Evolutionary conservation across 2,329 filamentous ascomycete species (phyloP).

Genomic region (Verticillium klebahnii): DNA sequence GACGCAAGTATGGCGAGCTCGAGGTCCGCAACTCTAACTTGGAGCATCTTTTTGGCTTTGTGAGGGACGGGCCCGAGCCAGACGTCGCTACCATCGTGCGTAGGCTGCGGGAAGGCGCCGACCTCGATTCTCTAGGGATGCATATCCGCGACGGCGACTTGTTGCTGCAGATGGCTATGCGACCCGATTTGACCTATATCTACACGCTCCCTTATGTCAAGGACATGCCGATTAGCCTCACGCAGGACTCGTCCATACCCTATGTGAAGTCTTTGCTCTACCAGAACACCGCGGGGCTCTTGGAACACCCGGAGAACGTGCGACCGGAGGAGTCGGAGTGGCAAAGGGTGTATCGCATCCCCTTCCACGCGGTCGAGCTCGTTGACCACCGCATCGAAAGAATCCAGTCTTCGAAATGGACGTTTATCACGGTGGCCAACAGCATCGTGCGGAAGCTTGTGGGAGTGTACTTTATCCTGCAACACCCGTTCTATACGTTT

Average conservation of each 20-base stretch:
- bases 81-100: background rate
- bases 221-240: background rate
- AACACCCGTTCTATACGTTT: constrained; percentile 27
- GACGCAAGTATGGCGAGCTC: background rate
- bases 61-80: background rate
- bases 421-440: constrained; percentile 27
- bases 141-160: constrained; percentile 2
- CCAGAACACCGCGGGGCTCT: background rate
- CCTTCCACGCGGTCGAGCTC: background rate
- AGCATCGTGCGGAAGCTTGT: constrained; percentile 27
- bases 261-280: background rate
- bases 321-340: background rate
- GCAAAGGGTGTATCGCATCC: background rate
- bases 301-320: background rate
- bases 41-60: background rate
- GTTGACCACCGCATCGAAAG: background rate
- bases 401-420: constrained; percentile 29
- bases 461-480: constrained; percentile 21
- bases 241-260: background rate
- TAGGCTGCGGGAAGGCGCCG: background rate
- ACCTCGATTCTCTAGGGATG: background rate
- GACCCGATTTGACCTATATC: background rate
- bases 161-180: constrained; percentile 1
- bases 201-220: background rate
- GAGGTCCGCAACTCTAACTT: background rate